phyloP scores from a whole-genome alignment of 148 eudicot genomes.

The Arbutus unedo region DNA sequence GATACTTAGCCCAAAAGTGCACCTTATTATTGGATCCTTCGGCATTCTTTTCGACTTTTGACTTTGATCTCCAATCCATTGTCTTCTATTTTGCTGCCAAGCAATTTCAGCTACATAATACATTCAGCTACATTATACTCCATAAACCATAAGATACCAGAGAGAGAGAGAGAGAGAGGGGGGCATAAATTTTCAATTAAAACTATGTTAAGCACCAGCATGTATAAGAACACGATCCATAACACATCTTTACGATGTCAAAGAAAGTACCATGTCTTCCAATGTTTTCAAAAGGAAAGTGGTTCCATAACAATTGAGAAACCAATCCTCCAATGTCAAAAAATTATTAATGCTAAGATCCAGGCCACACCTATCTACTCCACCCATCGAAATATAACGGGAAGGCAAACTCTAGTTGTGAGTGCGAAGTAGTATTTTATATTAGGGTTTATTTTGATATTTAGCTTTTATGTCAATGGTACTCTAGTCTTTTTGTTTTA shows the following conservation, averaged over 20 bases:
- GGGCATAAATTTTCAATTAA: neutral
- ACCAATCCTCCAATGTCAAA: neutral
- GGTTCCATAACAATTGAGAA: neutral
- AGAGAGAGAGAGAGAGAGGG: no score
- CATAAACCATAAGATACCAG: neutral
- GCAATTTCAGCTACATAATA: conserved; percentile 34
- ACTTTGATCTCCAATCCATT: conserved; percentile 45
- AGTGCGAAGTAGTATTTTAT: no score
- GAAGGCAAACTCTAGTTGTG: no score
- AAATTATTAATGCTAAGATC: neutral
- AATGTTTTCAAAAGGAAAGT: neutral
- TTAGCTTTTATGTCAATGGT: no score
- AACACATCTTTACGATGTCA: neutral
- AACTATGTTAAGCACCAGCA: neutral
- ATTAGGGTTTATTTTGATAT: no score
- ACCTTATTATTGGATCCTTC: conserved; percentile 30
- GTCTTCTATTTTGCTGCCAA: conserved; percentile 45
- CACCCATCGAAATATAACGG: no score
- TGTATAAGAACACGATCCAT: neutral
- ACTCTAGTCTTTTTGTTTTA: no score
- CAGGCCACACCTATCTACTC: no score
- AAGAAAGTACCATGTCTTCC: neutral
- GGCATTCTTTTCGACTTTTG: conserved; percentile 24
- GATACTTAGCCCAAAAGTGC: neutral
- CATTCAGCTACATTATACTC: conserved; percentile 1